Percentiles rank a stretch among this genome's conserved stretches.
Evolutionary conservation across 2,329 filamentous ascomycete species (phyloP).

Genomic region (Cladosporium velox): DNA sequence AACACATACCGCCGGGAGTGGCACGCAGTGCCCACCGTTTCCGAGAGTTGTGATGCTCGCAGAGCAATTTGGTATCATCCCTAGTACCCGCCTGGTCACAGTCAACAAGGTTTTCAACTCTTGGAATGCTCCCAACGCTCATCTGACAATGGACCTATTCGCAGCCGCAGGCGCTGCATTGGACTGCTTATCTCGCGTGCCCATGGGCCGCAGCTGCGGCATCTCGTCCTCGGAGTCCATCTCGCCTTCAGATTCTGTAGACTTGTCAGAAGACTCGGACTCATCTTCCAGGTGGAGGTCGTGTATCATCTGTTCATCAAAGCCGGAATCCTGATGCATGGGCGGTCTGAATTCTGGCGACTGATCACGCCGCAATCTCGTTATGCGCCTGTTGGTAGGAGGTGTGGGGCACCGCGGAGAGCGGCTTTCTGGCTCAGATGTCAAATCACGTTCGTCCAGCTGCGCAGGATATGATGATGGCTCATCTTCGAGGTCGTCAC

Average conservation of each 20-base stretch:
- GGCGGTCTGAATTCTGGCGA: constrained; percentile 23
- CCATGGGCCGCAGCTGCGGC: background rate
- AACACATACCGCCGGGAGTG: background rate
- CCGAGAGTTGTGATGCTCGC: background rate
- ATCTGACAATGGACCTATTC: background rate
- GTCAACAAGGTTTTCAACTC: background rate
- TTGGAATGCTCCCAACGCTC: background rate
- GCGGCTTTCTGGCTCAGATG: background rate
- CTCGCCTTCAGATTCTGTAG: background rate
- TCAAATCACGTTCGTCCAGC: constrained; percentile 4
- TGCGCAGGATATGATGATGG: constrained; percentile 2
- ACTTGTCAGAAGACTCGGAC: background rate
- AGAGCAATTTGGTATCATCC: background rate
- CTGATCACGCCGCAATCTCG: background rate
- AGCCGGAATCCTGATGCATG: constrained; percentile 41
- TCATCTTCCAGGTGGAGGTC: constrained; percentile 20
- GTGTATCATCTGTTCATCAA: constrained; percentile 37
- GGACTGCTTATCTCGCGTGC: background rate
- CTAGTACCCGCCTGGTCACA: background rate
- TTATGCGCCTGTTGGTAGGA: background rate
- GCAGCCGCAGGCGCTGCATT: background rate
- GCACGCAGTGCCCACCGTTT: background rate
- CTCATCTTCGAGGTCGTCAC: constrained; percentile 12
- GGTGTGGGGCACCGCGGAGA: background rate
- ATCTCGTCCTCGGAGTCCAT: constrained; percentile 11